phyloP scores from a whole-genome alignment of 768 basidiomycete species.

The Suillus luteus region DNA sequence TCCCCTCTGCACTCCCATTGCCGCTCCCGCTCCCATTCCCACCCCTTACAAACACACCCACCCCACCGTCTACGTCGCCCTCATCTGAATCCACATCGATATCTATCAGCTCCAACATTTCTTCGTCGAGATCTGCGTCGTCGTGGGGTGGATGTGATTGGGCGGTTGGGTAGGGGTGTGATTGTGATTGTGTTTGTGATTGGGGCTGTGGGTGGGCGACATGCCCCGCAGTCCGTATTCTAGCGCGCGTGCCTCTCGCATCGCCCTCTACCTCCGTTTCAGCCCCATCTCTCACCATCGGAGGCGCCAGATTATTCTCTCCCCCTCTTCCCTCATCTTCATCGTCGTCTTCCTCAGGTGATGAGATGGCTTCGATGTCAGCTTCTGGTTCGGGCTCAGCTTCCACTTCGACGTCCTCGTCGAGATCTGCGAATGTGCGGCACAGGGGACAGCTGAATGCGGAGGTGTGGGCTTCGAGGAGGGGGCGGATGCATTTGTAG shows the following conservation, averaged over 20 bases:
- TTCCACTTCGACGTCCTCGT: conserved; percentile 90
- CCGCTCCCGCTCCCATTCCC: conserved; percentile 16
- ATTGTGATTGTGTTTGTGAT: not conserved
- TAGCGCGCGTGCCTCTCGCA: conserved; percentile 23
- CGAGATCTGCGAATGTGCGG: conserved; percentile 91
- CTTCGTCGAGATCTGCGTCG: conserved; percentile 22
- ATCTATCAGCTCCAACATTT: conserved; percentile 29
- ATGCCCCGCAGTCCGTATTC: conserved; percentile 31
- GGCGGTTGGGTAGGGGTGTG: not conserved
- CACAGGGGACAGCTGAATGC: conserved; percentile 96
- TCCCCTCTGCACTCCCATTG: conserved; percentile 12
- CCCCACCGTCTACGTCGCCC: conserved; percentile 10
- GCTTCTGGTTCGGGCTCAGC: conserved; percentile 35
- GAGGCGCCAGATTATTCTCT: conserved; percentile 9
- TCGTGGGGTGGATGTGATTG: conserved; percentile 11
- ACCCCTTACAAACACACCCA: conserved; percentile 17
- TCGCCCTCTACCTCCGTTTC: conserved; percentile 37
- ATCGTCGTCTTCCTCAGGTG: conserved; percentile 11
- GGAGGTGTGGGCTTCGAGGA: conserved; percentile 86
- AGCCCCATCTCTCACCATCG: conserved; percentile 32
- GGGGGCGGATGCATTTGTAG: conserved; percentile 95
- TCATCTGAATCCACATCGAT: conserved; percentile 13
- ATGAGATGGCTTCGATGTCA: conserved; percentile 13
- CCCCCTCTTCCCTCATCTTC: conserved; percentile 25
- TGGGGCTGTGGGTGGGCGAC: conserved; percentile 6